Conservation (phyloP, 305 asterid species). For the Ilex paraguariensis region DNA sequence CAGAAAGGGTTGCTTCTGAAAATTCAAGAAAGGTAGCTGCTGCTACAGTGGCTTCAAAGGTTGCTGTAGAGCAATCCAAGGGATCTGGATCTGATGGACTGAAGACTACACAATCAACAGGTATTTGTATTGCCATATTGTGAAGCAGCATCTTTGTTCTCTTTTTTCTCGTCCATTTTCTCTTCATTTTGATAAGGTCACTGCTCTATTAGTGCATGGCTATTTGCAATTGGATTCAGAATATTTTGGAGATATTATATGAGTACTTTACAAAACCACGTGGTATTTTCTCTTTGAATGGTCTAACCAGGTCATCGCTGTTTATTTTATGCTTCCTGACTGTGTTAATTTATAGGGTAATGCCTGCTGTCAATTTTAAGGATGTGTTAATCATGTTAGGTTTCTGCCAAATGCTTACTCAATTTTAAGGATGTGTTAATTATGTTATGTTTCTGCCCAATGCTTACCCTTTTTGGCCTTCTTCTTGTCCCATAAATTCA, state of each 20-base stretch:
- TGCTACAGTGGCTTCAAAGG: conserved; percentile 24
- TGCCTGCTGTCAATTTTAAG: too few relatives aligned
- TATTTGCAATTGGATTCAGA: not conserved
- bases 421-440: too few relatives aligned
- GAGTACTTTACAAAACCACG: not conserved
- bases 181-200: not conserved
- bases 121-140: conserved; percentile 19
- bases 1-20: conserved; percentile 43
- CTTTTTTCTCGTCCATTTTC: not conserved
- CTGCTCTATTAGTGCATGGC: not conserved
- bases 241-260: too few relatives aligned
- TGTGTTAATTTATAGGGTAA: too few relatives aligned
- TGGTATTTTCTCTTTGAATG: not conserved
- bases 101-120: conserved; percentile 37
- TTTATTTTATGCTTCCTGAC: too few relatives aligned
- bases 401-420: too few relatives aligned
- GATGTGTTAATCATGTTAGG: too few relatives aligned
- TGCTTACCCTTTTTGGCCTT: too few relatives aligned
- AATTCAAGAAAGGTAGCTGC: conserved; percentile 21
- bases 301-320: not conserved
- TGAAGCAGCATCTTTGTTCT: not conserved
- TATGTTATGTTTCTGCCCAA: too few relatives aligned
- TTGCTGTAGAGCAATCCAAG: conserved; percentile 18
- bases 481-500: too few relatives aligned
- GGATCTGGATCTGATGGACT: conserved; percentile 26